Base-by-base conservation (phyloP, 192 early-diverging fungal species). In the Chytriomyces sp. region DNA sequence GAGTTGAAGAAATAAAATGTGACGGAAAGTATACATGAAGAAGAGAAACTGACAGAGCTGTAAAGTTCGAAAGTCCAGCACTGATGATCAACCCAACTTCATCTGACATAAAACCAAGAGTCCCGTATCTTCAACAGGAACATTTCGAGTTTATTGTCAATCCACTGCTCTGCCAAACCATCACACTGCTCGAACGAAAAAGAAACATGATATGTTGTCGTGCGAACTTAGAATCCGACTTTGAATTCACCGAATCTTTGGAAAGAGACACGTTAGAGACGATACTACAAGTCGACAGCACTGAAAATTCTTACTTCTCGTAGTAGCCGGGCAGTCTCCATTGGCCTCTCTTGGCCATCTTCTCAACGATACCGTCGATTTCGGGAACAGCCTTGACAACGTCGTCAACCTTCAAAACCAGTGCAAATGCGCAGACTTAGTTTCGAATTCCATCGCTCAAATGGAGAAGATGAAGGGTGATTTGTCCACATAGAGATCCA, bases 291-390 rank as follows among this genome's bases (percentile, higher is more conserved):
- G 43, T 6, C n/a, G 10, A n/a, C 10, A 47, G 26, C 20, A 67
- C 16, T n/a, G 57, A 65, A 60, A 10, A 7, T 6, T 49, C 50
- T 16, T 9, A 97, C 89, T 91, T 94, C 85, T 96, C 95, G 87
- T 96, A 94, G 90, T 99, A 99, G 67, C 94, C 96, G 61, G 95
- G 94, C 64, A 96, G 91, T 48, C 83, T 89, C 93, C 93, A 99
- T 80, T 96, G 89, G 80, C 94, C 92, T 88, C 95, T 91, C 87
- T 94, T 91, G 78, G 93, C 85, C 92, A 94, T 92, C 80, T 94
- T 93, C 82, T 94, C 94, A 48, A 96, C 93, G 72, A 90, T 92
- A 83, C 88, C 85, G 81, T 92, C 93, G 71, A 99, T 86, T 69
- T 97, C 96, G 45, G 97, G 97, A 85, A 92, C 93, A 75, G 94